Base-by-base conservation (phyloP, 2,329 filamentous ascomycete genomes). In the Phaeosphaeriaceae sp. region DNA sequence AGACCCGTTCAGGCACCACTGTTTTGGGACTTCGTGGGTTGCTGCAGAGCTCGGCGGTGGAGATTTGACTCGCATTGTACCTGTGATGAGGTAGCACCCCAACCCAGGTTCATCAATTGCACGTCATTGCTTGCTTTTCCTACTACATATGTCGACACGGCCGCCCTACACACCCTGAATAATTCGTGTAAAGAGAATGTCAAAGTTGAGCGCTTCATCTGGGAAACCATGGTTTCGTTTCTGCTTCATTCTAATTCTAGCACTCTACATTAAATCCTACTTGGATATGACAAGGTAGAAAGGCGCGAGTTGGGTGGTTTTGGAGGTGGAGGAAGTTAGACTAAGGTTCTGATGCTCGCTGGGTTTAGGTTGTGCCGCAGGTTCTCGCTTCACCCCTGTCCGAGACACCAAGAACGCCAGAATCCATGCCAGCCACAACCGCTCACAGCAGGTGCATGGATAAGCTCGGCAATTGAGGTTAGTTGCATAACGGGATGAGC, bases 1-100 rank as follows among this genome's bases (percentile, higher is more conserved):
- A 61, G 56, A 72, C 62, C 70, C 68, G 70, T 64, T 54, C 55
- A 51, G 58, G 58, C 54, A 57, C 58, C 50, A 50, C 38, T 13
- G 47, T 51, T 16, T 50, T 46, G 48, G 53, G 48, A 38, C 48
- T 49, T 48, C 47, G 37, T 48, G 50, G 52, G 52, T 58, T 54
- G 53, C 61, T 52, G 60, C 54, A 55, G 43, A 36, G 48, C 50
- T n/a, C 37, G 36, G 32, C 37, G 56, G 58, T 65, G 61, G 58
- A 63, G 43, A 65, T 59, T 47, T 62, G 53, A 42, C 45, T 51
- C 37, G 44, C 47, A 50, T 50, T 35, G 51, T 35, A 37, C 15
- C 43, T 48, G 50, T 46, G 48, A 49, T 50, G 33, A 48, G 30
- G 34, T 46, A 41, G 47, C 18, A 18, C 32, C 43, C 43, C 6